Base-by-base conservation (phyloP, 129 eudicot species). In the Chrysanthemum lavandulifolium region DNA sequence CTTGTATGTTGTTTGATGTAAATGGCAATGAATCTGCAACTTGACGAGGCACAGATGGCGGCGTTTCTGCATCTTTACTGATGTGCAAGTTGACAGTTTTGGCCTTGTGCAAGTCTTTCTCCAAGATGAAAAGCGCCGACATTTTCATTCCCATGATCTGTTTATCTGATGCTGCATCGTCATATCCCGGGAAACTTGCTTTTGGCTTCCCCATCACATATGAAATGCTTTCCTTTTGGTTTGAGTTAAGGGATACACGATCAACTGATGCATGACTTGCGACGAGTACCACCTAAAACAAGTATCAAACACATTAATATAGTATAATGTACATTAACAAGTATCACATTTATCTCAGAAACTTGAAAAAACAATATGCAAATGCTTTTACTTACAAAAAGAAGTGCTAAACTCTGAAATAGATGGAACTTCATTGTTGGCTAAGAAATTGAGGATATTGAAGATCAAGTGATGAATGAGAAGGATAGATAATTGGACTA, bases 131-230 rank as follows among this genome's bases (percentile, higher is more conserved):
- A 3, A 84, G 78, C 47, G 86, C 81, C 5, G 74, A 78, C 16
- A 66, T 75, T 5, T 84, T 84, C 75, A 83, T 59, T 53, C 77
- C 83, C 6, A 72, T 78, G 4, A 88, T 73, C 40, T 88, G 90
- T 47, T 56, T 66, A 14, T 78, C 86, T 4, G 68, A 6, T 29
- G 86, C 89, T 0, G 86, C 86, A 43, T 82, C 79, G 0, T 8
- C 21, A 73, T 86, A 84, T 2, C 4, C 0, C 16, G 73, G 86
- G 25, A 52, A 52, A 15, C 18, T 64, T 33, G 33, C 68, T 63
- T 52, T 64, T n/a, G 81, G 84, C 6, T 33, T 21, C 60, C 80
- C 84, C 14, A 81, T 15, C 25, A 81, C 84, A 43, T 55, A 65
- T 15, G 85, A 78, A 0, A 73, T 79, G 47, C 80, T 73, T 31